Evolutionary conservation across 208 protist genomes (phyloP).

Genomic region (Strigomonas culicis): DNA sequence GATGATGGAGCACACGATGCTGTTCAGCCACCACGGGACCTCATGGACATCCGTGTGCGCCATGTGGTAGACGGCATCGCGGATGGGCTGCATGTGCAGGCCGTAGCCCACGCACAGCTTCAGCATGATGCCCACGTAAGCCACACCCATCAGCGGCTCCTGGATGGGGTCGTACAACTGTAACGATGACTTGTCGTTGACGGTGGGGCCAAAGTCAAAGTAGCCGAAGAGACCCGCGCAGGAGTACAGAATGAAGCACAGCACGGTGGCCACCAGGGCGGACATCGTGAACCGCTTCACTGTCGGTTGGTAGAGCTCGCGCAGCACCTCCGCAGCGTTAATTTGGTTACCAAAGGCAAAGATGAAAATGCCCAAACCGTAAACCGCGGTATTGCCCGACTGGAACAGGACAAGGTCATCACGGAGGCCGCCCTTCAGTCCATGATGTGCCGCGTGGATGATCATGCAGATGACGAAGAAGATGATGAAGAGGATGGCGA

Average conservation of each 20-base stretch:
- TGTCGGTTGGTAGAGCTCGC: slow-evolving; percentile 59
- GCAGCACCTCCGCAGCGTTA: slow-evolving; percentile 49
- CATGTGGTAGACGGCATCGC: slow-evolving; percentile 63
- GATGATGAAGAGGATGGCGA: slow-evolving; percentile 44
- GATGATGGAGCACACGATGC: slow-evolving; percentile 28
- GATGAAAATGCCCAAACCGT: slow-evolving; percentile 40
- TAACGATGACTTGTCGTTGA: slow-evolving; percentile 43
- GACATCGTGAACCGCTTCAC: slow-evolving; percentile 35
- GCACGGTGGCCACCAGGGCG: slow-evolving; percentile 30
- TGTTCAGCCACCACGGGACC: slow-evolving; percentile 50
- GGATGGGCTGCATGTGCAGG: slow-evolving; percentile 58
- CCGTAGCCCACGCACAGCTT: slow-evolving; percentile 71
- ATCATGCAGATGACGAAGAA: slow-evolving; percentile 62
- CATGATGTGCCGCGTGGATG: slow-evolving; percentile 33
- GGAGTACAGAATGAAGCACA: slow-evolving; percentile 61
- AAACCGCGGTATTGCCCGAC: slow-evolving; percentile 35
- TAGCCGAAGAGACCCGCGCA: slow-evolving; percentile 63
- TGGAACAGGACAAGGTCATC: slow-evolving; percentile 36
- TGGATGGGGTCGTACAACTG: slow-evolving; percentile 55
- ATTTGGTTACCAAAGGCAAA: slow-evolving; percentile 64
- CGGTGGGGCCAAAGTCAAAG: slow-evolving; percentile 50
- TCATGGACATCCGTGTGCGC: slow-evolving; percentile 28
- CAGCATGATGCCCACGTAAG: slow-evolving; percentile 57
- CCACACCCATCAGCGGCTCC: slow-evolving; percentile 40
- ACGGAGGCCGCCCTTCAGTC: slow-evolving; percentile 15